phyloP scores from a whole-genome alignment of 225 moss, liverwort and hornwort species.

The Climacium dendroides region DNA sequence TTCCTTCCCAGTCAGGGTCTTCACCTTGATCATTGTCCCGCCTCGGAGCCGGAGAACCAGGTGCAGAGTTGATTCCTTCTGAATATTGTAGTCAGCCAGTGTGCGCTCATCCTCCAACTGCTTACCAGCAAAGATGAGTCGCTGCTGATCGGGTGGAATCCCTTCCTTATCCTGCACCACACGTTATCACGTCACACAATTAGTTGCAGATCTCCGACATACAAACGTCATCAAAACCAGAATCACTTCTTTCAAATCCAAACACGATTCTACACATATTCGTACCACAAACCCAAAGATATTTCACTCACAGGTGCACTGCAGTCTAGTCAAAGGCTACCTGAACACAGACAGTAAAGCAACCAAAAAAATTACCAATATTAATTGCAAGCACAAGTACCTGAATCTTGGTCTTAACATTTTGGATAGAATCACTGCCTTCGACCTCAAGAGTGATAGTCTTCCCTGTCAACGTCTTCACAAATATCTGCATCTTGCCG shows the following conservation, averaged over 20 bases:
- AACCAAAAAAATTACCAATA: not conserved
- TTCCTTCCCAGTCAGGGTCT: conserved; percentile 93
- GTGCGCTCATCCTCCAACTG: conserved; percentile 93
- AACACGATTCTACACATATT: not conserved
- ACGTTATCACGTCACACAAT: not conserved
- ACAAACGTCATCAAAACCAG: not conserved
- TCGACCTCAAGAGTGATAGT: conserved; percentile 70
- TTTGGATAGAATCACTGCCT: conserved; percentile 61
- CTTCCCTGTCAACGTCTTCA: conserved; percentile 74
- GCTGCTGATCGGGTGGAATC: conserved; percentile 65
- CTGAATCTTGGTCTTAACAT: conserved; percentile 72
- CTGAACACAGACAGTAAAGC: not conserved
- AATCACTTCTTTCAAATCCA: not conserved
- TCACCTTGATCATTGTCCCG: conserved; percentile 98
- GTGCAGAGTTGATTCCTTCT: conserved; percentile 78
- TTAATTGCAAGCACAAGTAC: not conserved
- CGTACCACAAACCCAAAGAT: not conserved
- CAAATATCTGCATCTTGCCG: conserved; percentile 66
- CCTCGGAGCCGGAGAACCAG: conserved; percentile 76
- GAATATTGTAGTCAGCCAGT: conserved; percentile 74
- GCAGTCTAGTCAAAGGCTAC: not conserved
- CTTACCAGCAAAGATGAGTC: conserved; percentile 87
- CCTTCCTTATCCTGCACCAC: conserved; percentile 60
- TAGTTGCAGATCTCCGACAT: not conserved
- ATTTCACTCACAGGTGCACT: not conserved